phyloP scores from a whole-genome alignment of 768 basidiomycete species.

The Podaxis sp. region DNA sequence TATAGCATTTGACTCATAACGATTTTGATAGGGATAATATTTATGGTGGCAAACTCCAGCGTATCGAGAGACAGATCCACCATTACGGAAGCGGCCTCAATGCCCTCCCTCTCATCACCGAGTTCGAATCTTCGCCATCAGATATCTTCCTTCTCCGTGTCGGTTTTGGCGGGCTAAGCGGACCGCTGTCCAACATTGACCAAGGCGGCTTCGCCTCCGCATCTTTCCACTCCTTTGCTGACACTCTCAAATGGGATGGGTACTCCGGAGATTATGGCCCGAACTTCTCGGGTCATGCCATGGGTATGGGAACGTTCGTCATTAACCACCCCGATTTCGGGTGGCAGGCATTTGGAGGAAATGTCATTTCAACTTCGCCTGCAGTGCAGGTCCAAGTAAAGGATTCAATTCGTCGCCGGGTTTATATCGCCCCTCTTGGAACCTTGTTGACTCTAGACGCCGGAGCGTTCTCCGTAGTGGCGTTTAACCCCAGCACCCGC shows the following conservation, averaged over 20 bases:
- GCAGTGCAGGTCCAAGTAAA: conserved; percentile 38
- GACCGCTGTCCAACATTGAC: conserved; percentile 53
- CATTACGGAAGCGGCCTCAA: conserved; percentile 57
- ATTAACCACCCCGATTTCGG: conserved; percentile 53
- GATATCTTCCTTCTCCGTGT: conserved; percentile 49
- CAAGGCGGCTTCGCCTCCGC: conserved; percentile 53
- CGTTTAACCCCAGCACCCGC: conserved; percentile 32
- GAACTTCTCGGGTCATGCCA: conserved; percentile 50
- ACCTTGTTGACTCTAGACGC: conserved; percentile 44
- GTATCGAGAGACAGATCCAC: conserved; percentile 54
- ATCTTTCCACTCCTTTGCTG: conserved; percentile 56
- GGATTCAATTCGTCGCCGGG: conserved; percentile 45
- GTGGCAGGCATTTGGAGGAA: conserved; percentile 59
- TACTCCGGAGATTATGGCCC: conserved; percentile 61
- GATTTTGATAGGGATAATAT: conserved; percentile 42
- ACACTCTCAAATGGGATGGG: conserved; percentile 53
- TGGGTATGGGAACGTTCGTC: conserved; percentile 45
- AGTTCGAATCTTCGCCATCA: conserved; percentile 41
- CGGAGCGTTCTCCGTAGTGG: conserved; percentile 43
- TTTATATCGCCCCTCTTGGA: conserved; percentile 48
- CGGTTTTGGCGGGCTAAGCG: conserved; percentile 48
- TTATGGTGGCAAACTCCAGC: conserved; percentile 49
- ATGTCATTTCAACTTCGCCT: conserved; percentile 34
- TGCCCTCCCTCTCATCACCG: conserved; percentile 47
- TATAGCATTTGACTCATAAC: conserved; percentile 4